phyloP scores from a whole-genome alignment of 1,284 basidiomycete species.

The Ceratobasidium sp. region DNA sequence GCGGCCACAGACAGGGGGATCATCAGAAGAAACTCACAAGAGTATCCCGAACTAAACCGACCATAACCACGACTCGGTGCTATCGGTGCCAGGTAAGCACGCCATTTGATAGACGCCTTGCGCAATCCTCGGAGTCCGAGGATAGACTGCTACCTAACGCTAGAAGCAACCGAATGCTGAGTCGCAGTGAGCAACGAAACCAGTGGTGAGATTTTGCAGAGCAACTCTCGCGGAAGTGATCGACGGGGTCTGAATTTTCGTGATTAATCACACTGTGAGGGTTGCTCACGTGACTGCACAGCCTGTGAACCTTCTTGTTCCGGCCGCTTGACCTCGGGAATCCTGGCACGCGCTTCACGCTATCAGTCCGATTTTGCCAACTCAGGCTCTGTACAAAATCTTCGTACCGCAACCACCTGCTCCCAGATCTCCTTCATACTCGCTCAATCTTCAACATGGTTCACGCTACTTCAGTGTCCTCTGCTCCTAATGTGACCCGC shows the following conservation, averaged over 20 bases:
- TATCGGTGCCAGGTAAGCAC: background rate
- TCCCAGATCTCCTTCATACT: background rate
- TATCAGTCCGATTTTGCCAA: slow-evolving; percentile 5
- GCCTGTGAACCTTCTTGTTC: background rate
- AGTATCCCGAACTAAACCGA: background rate
- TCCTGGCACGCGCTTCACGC: slow-evolving; percentile 3
- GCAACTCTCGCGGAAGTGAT: background rate
- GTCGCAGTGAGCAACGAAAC: background rate
- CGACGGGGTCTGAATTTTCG: background rate
- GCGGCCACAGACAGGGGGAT: background rate
- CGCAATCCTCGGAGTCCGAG: background rate
- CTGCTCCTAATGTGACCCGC: slow-evolving; percentile 14
- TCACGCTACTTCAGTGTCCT: background rate
- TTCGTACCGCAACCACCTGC: background rate
- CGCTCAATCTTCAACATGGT: background rate
- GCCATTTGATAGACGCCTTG: slow-evolving; percentile 21
- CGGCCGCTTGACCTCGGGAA: background rate
- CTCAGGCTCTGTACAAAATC: slow-evolving; percentile 1
- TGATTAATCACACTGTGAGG: slow-evolving; percentile 7
- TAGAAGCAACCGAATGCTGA: background rate
- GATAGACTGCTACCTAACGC: background rate
- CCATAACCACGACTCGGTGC: background rate
- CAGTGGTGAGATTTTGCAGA: background rate
- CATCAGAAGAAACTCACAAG: too few relatives aligned
- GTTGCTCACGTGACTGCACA: slow-evolving; percentile 2